Evolutionary conservation across 2,329 filamentous ascomycete species (phyloP).

Genomic region (Fusarium subglutinans): DNA sequence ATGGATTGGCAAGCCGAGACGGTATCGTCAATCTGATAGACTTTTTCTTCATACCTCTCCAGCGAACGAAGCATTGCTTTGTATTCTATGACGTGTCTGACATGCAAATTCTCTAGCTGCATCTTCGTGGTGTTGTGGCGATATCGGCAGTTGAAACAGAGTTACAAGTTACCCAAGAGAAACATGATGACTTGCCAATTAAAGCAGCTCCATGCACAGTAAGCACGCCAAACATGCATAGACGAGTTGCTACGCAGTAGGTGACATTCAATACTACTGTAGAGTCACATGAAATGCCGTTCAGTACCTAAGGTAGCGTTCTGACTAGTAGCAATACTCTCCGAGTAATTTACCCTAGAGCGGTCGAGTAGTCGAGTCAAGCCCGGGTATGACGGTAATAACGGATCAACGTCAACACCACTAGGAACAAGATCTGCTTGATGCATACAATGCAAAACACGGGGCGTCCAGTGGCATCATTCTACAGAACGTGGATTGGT

Average conservation of each 20-base stretch:
- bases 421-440: background rate
- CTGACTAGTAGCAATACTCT: background rate
- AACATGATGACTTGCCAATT: background rate
- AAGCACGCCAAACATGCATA: background rate
- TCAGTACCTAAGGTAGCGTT: background rate
- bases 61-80: background rate
- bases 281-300: background rate
- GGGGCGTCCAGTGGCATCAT: background rate
- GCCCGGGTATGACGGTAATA: background rate
- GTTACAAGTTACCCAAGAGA: constrained; percentile 3
- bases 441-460: background rate
- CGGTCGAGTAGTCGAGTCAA: background rate
- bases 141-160: constrained; percentile 15
- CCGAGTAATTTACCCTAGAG: background rate
- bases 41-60: background rate
- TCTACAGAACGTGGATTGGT: background rate
- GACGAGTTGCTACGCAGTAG: background rate
- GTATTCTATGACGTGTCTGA: background rate
- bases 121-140: background rate
- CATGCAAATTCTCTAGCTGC: background rate
- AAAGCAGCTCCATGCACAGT: background rate
- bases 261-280: background rate
- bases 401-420: background rate
- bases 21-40: background rate
- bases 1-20: background rate